phyloP scores from a whole-genome alignment of 768 basidiomycete species.

The Tubosaeta brunneosetosa region DNA sequence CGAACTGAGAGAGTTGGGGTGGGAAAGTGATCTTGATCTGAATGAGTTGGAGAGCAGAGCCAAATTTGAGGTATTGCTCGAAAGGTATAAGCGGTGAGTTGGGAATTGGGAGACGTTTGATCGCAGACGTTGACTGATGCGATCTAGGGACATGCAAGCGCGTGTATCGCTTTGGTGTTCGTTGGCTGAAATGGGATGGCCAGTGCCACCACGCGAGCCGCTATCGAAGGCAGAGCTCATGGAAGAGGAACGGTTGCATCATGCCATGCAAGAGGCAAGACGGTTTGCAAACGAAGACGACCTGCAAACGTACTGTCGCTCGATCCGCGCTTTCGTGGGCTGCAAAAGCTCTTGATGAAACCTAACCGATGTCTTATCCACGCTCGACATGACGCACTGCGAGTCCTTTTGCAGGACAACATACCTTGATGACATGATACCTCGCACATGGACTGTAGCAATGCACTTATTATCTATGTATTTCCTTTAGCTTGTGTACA shows the following conservation, averaged over 20 bases:
- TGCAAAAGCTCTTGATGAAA: slow-evolving; percentile 39
- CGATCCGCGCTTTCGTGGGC: slow-evolving; percentile 58
- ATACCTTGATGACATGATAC: slow-evolving; percentile 26
- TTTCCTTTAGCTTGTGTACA: slow-evolving; percentile 7
- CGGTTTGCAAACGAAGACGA: slow-evolving; percentile 50
- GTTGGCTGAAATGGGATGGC: slow-evolving; percentile 53
- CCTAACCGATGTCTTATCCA: background rate
- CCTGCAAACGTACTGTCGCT: slow-evolving; percentile 48
- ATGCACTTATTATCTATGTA: slow-evolving; percentile 25
- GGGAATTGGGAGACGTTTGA: background rate
- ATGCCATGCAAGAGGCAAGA: slow-evolving; percentile 57
- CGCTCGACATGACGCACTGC: background rate
- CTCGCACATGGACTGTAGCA: slow-evolving; percentile 19
- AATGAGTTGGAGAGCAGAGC: slow-evolving; percentile 51
- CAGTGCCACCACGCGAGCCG: slow-evolving; percentile 54
- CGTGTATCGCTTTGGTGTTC: slow-evolving; percentile 65
- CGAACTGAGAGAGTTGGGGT: slow-evolving; percentile 55
- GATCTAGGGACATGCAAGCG: slow-evolving; percentile 57
- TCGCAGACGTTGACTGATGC: background rate
- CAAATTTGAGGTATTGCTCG: slow-evolving; percentile 56
- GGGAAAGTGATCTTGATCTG: slow-evolving; percentile 65
- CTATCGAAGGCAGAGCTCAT: slow-evolving; percentile 65
- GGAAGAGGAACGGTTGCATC: slow-evolving; percentile 59
- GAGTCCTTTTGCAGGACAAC: slow-evolving; percentile 13
- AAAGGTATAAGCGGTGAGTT: slow-evolving; percentile 52